Evolutionary conservation across 202 grass and related monocot species (phyloP).

Genomic region (Elaeis oleifera): DNA sequence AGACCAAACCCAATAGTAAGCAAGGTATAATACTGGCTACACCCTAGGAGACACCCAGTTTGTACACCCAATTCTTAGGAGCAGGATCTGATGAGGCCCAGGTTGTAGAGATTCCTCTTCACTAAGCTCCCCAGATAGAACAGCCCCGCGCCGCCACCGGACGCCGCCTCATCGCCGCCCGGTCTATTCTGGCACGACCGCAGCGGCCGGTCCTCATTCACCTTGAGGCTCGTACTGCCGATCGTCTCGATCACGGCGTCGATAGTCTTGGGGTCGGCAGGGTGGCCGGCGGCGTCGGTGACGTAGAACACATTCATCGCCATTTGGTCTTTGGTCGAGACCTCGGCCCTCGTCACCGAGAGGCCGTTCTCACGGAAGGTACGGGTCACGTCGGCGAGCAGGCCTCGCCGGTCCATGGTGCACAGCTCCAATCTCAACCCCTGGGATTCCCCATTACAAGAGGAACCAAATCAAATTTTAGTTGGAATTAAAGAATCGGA

Average conservation of each 20-base stretch:
- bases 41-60: no score
- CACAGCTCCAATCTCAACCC: slow-evolving; percentile 9
- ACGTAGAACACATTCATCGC: slow-evolving; percentile 10
- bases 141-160: not conserved
- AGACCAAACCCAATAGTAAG: no score
- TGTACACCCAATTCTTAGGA: not conserved
- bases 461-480: no score
- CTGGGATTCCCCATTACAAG: not conserved
- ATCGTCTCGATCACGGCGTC: not conserved
- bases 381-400: slow-evolving; percentile 14
- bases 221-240: not conserved
- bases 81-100: slow-evolving; percentile 10
- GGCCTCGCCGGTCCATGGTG: slow-evolving; percentile 3
- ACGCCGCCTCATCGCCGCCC: not conserved
- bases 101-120: slow-evolving; percentile 18
- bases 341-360: slow-evolving; percentile 14
- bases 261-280: not conserved
- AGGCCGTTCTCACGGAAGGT: slow-evolving; percentile 16
- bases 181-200: not conserved
- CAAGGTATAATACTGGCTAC: not conserved
- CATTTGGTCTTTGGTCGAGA: not conserved
- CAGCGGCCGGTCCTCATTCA: not conserved
- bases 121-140: slow-evolving; percentile 8
- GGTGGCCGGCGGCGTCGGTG: not conserved
- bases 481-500: no score